Conservation (phyloP, 352 stramenopile species). For the Ophiocytium majus region DNA sequence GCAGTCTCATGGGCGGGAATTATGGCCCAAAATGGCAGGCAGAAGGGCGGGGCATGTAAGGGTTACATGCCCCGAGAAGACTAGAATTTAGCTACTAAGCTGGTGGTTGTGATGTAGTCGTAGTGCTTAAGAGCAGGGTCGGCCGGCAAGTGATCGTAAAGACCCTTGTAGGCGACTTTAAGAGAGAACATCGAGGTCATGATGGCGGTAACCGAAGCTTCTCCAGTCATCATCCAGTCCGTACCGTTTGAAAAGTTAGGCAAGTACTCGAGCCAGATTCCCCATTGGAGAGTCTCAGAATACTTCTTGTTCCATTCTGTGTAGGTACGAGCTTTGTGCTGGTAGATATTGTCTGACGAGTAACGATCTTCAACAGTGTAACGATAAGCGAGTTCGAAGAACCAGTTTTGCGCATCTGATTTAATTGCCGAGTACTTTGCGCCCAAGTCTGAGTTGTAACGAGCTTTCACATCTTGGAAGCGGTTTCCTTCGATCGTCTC, state of each 20-base stretch:
- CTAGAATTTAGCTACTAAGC: slow-evolving; percentile 1
- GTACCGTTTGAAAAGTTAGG: not conserved
- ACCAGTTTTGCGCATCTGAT: not conserved
- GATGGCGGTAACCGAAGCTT: not conserved
- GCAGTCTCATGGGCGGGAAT: too few species aligned
- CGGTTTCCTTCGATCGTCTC: slow-evolving; percentile 4
- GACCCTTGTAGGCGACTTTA: slow-evolving; percentile 1
- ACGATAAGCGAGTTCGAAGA: slow-evolving; percentile 10
- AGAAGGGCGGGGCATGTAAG: too few species aligned
- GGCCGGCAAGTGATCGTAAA: not conserved
- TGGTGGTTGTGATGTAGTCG: slow-evolving; percentile 2
- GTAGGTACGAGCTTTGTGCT: not conserved
- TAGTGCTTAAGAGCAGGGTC: not conserved
- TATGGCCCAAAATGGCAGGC: too few species aligned
- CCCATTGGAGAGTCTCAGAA: slow-evolving; percentile 3
- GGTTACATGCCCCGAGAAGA: too few species aligned
- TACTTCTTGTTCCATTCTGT: not conserved
- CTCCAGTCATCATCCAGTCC: not conserved
- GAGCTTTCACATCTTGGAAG: not conserved
- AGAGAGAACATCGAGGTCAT: not conserved
- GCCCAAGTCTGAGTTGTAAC: slow-evolving; percentile 2
- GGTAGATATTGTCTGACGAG: not conserved
- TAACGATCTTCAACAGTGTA: slow-evolving; percentile 10
- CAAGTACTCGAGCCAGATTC: slow-evolving; percentile 2
- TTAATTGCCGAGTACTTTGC: not conserved